Percentiles rank a stretch among this genome's conserved stretches.
These are phyloP conservation scores for Phaeotremella skinneri DNA, from an alignment of 768 basidiomycete species.

Conservation along the genomic window DNA sequence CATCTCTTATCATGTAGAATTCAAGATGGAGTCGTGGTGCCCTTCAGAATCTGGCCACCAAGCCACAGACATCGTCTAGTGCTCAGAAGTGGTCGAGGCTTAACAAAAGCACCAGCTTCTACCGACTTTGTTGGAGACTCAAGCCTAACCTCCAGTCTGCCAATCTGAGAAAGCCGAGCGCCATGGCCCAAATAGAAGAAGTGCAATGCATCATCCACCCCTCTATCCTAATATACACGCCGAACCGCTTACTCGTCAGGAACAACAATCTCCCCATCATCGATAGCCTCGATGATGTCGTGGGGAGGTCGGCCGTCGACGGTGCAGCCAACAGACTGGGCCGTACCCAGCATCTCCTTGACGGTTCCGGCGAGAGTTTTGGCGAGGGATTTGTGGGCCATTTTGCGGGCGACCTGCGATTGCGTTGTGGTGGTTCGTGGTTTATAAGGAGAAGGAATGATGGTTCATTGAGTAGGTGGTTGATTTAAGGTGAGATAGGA, in stretches of 20 bases:
- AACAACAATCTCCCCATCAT: constrained; percentile 53
- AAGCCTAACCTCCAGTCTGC: no score
- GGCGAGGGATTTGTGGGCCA: constrained; percentile 89
- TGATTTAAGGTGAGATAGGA: not conserved
- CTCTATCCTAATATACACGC: not conserved
- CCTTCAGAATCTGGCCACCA: no score
- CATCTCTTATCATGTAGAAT: no score
- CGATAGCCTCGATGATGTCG: constrained; percentile 75
- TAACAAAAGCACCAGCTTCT: no score
- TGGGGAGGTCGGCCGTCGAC: constrained; percentile 90
- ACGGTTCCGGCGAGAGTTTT: constrained; percentile 83
- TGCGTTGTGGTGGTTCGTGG: not conserved
- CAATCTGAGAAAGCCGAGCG: no score
- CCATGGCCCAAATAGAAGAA: not conserved
- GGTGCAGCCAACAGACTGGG: constrained; percentile 95
- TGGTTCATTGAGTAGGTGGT: not conserved
- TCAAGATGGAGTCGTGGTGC: no score
- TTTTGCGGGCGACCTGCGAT: constrained; percentile 77
- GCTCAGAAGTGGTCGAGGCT: no score
- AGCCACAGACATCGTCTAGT: no score
- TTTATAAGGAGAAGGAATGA: not conserved
- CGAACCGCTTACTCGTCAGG: constrained; percentile 50
- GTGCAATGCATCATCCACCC: not conserved
- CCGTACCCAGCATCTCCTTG: constrained; percentile 98
- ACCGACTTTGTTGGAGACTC: no score